phyloP scores from a whole-genome alignment of 2,329 filamentous ascomycete genomes.

The Pyrenophora seminiperda region DNA sequence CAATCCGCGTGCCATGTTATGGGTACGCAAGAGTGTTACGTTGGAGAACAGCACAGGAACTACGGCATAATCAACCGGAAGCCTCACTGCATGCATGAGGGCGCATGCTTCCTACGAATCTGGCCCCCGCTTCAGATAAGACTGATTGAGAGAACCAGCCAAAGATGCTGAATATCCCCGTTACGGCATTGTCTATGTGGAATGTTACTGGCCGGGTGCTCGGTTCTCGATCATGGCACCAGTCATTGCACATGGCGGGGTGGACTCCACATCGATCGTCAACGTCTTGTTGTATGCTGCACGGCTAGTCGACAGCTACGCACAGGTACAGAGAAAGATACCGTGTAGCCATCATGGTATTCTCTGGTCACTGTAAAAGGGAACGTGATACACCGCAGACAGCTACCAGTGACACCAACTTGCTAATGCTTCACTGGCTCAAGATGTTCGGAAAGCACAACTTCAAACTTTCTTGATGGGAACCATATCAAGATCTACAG shows the following conservation, averaged over 20 bases:
- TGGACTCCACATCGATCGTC: slow-evolving; percentile 18
- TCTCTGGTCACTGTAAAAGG: background rate
- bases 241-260: slow-evolving; percentile 40
- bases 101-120: slow-evolving; percentile 7
- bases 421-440: background rate
- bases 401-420: background rate
- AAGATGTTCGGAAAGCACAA: background rate
- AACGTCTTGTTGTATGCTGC: slow-evolving; percentile 8
- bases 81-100: slow-evolving; percentile 27
- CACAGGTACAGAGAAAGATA: background rate
- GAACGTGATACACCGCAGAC: background rate
- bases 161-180: slow-evolving; percentile 21
- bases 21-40: slow-evolving; percentile 22
- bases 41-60: slow-evolving; percentile 18
- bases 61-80: slow-evolving; percentile 32
- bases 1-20: slow-evolving; percentile 5
- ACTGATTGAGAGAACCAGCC: slow-evolving; percentile 15
- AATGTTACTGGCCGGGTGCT: slow-evolving; percentile 31
- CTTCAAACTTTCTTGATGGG: background rate
- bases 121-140: slow-evolving; percentile 37
- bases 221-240: slow-evolving; percentile 6
- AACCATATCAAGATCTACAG: slow-evolving; percentile 14
- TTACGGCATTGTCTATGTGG: slow-evolving; percentile 27
- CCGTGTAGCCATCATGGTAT: slow-evolving; percentile 23
- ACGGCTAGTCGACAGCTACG: background rate